phyloP scores from a whole-genome alignment of 129 eudicot genomes.

The Mikania micrantha region DNA sequence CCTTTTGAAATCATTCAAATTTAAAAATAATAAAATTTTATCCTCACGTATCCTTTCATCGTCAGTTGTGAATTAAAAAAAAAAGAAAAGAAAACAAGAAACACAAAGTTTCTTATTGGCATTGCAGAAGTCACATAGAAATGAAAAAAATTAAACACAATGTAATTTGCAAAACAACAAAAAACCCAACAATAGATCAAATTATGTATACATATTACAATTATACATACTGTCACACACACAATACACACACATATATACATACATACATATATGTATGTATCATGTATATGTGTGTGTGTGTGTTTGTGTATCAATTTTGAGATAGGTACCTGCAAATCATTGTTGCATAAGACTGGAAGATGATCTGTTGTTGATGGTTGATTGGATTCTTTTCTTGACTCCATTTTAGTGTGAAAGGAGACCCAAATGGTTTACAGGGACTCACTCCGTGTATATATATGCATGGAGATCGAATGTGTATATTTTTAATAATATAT shows the following conservation, averaged over 20 bases:
- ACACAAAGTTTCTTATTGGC: background rate
- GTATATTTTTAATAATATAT: background rate
- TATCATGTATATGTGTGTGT: background rate
- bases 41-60: too few relatives aligned
- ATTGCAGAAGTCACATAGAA: background rate
- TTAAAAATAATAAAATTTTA: too few relatives aligned
- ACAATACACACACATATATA: background rate
- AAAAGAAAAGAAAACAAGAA: background rate
- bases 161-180: background rate
- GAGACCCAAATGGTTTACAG: conserved; percentile 22
- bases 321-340: conserved; percentile 22
- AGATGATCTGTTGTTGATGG: conserved; percentile 27
- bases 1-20: too few relatives aligned
- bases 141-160: background rate
- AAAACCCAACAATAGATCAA: background rate
- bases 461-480: conserved; percentile 1
- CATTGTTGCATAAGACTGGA: conserved; percentile 23
- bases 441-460: conserved; percentile 15
- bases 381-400: conserved; percentile 29
- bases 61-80: background rate
- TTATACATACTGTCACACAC: background rate
- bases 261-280: background rate
- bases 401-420: conserved; percentile 26
- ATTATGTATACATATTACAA: background rate
- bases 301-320: background rate